Percentiles rank a stretch among this genome's conserved stretches.
These are phyloP conservation scores for Brassica juncea DNA, from an alignment of 345 rosid species.

Conservation along the genomic window DNA sequence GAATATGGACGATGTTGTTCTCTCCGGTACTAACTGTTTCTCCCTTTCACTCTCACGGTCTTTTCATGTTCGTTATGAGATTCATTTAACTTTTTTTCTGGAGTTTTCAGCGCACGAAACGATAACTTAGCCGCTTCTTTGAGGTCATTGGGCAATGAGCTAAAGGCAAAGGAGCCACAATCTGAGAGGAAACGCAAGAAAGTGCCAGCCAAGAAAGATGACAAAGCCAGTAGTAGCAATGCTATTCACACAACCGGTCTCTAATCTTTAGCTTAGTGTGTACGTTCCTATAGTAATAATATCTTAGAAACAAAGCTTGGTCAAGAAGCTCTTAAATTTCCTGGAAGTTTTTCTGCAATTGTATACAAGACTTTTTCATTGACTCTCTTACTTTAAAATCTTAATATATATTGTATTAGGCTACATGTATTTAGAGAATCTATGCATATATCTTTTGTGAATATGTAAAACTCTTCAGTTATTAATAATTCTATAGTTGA, in stretches of 20 bases:
- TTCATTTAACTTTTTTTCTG: not conserved
- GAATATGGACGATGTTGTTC: slow-evolving; percentile 81
- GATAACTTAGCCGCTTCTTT: slow-evolving; percentile 57
- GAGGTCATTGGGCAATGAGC: slow-evolving; percentile 61
- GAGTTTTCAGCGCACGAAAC: slow-evolving; percentile 69
- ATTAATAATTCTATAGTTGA: too few species aligned
- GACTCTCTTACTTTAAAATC: not conserved
- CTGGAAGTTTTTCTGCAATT: not conserved
- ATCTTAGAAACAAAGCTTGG: not conserved
- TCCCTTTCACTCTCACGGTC: not conserved
- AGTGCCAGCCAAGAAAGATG: slow-evolving; percentile 53
- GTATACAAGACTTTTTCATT: not conserved
- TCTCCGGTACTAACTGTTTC: slow-evolving; percentile 53
- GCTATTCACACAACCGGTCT: slow-evolving; percentile 33
- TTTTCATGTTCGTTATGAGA: slow-evolving; percentile 18
- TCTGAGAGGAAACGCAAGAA: slow-evolving; percentile 77
- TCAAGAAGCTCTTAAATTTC: not conserved
- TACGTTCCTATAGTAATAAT: not conserved
- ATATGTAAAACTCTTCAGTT: too few species aligned
- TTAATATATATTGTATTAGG: too few species aligned
- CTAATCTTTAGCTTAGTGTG: slow-evolving; percentile 3
- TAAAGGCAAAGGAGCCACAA: slow-evolving; percentile 73
- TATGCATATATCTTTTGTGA: too few species aligned
- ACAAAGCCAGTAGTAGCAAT: slow-evolving; percentile 41
- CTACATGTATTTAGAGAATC: too few species aligned